Evolutionary conservation across 2,329 filamentous ascomycete species (phyloP).

Genomic region (Sclerotinia spermophila): DNA sequence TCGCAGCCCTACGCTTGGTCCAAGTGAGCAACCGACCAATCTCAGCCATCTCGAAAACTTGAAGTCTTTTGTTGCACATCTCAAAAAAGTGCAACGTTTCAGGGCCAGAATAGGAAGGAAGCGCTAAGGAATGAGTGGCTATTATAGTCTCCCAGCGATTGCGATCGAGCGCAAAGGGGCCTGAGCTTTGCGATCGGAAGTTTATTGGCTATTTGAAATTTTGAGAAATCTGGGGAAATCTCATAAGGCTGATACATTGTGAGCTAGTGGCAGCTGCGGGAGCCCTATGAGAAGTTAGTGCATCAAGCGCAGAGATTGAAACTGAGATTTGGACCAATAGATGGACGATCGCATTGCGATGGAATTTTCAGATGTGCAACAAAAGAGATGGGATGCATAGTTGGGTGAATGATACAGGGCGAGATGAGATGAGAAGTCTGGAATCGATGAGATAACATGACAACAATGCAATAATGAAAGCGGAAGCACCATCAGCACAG

Average conservation of each 20-base stretch:
- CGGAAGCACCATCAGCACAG: not conserved
- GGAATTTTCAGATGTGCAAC: not conserved
- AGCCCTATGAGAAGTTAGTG: not conserved
- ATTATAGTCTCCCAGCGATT: not conserved
- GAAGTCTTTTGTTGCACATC: not conserved
- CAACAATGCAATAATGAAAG: not conserved
- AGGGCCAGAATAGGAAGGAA: not conserved
- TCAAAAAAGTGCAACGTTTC: not conserved
- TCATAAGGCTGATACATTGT: not conserved
- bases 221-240: not conserved
- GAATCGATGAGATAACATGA: not conserved
- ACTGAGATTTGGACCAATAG: not conserved
- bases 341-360: not conserved
- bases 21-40: not conserved
- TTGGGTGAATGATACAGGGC: no score
- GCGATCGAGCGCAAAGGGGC: not conserved
- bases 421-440: not conserved
- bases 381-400: not conserved
- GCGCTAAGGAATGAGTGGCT: not conserved
- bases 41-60: not conserved
- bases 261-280: not conserved
- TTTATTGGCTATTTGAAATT: not conserved
- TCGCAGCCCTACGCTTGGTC: not conserved
- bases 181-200: not conserved
- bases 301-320: not conserved